Evolutionary conservation across 2,329 filamentous ascomycete species (phyloP).

Genomic region (Stachybotrys elegans): DNA sequence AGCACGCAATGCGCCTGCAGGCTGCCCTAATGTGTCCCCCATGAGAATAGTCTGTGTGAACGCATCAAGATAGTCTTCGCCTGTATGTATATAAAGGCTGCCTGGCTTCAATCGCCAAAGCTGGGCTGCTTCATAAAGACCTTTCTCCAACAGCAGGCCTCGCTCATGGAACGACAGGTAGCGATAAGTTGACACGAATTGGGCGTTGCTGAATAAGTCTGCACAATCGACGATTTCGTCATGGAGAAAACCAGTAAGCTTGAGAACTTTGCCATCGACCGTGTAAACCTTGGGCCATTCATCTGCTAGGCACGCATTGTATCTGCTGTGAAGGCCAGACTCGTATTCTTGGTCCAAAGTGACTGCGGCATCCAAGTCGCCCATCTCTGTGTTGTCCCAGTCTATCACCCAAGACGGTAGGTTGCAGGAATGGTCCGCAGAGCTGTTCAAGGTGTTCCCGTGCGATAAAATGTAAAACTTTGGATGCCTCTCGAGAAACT

Average conservation of each 20-base stretch:
- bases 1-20: neutral
- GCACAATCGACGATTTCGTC: neutral
- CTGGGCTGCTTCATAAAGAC: neutral
- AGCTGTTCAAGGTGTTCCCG: neutral
- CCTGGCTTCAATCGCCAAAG: neutral
- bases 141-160: neutral
- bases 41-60: neutral
- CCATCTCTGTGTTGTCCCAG: neutral
- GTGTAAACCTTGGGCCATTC: neutral
- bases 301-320: neutral
- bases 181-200: neutral
- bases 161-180: neutral
- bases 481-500: neutral
- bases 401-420: conserved; percentile 1
- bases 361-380: neutral
- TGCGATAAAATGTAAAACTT: neutral
- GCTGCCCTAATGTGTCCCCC: neutral
- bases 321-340: neutral
- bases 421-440: neutral
- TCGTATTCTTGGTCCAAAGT: neutral
- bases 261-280: neutral
- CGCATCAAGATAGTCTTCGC: neutral
- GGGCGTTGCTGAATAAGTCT: neutral
- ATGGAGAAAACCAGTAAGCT: neutral
- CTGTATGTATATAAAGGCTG: neutral